A percentile compares a stretch with the other conserved stretches of the same genome.
These are phyloP conservation scores for Fragilariopsis cylindrus DNA, from an alignment of 108 stramenopile species.

Conservation along the genomic window DNA sequence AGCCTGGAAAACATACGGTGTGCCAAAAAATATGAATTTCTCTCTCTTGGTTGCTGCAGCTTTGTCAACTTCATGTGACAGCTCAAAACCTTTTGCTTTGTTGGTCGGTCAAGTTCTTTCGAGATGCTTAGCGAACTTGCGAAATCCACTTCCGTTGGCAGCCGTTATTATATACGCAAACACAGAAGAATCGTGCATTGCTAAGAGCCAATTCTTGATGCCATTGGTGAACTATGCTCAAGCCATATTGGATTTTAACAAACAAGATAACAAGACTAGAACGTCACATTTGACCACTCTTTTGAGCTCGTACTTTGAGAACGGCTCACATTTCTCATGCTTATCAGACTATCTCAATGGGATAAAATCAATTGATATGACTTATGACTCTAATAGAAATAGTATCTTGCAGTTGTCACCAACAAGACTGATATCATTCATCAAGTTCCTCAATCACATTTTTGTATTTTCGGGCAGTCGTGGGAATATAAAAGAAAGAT, in stretches of 20 bases:
- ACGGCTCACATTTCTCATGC: neutral
- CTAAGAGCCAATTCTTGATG: neutral
- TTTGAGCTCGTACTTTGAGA: neutral
- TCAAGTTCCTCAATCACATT: conserved; percentile 3
- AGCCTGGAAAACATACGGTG: conserved; percentile 6
- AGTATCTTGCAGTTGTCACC: neutral
- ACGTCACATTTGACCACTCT: neutral
- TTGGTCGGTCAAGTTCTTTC: conserved; percentile 21
- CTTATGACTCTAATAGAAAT: neutral
- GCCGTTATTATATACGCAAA: conserved; percentile 1
- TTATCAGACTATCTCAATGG: neutral
- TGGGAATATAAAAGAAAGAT: neutral
- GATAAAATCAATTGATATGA: neutral
- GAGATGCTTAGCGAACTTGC: conserved; percentile 25
- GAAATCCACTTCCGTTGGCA: conserved; percentile 34
- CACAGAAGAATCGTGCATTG: neutral
- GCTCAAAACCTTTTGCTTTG: neutral
- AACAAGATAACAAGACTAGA: neutral
- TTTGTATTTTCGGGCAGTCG: neutral
- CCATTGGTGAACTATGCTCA: conserved; percentile 2
- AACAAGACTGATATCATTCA: neutral
- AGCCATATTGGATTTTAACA: neutral
- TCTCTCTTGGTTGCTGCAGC: conserved; percentile 23
- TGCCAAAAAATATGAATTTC: conserved; percentile 2
- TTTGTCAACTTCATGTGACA: neutral